These are phyloP conservation scores for Lecanosticta acicola DNA, from an alignment of 2,329 filamentous ascomycete genomes.

Conservation along the genomic window DNA sequence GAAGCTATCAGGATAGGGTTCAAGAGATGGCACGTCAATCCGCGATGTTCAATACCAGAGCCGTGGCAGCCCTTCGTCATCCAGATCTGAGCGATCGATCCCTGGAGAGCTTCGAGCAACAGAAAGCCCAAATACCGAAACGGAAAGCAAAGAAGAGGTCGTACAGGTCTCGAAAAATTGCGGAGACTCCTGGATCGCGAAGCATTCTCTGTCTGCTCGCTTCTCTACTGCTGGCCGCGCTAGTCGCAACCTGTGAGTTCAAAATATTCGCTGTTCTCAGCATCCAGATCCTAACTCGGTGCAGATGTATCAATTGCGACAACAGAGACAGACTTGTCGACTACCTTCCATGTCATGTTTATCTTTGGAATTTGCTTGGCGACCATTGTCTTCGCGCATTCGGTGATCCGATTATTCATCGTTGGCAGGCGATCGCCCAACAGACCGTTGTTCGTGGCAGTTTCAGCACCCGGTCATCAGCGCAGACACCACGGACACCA, in stretches of 20 bases:
- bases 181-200: slow-evolving; percentile 10
- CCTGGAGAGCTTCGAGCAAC: slow-evolving; percentile 24
- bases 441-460: slow-evolving; percentile 14
- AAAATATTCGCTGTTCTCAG: not conserved
- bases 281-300: slow-evolving; percentile 1
- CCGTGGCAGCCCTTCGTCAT: slow-evolving; percentile 26
- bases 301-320: slow-evolving; percentile 68
- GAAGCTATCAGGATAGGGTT: slow-evolving; percentile 16
- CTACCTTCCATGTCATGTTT: slow-evolving; percentile 73
- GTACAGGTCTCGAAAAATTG: slow-evolving; percentile 7
- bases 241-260: slow-evolving; percentile 32
- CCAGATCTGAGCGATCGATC: slow-evolving; percentile 28
- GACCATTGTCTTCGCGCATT: slow-evolving; percentile 75
- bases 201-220: slow-evolving; percentile 22
- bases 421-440: slow-evolving; percentile 8
- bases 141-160: slow-evolving; percentile 22
- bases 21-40: slow-evolving; percentile 25
- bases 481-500: slow-evolving; percentile 28
- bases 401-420: slow-evolving; percentile 67
- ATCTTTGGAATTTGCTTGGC: slow-evolving; percentile 70
- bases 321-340: slow-evolving; percentile 56
- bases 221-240: slow-evolving; percentile 24
- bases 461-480: slow-evolving; percentile 14
- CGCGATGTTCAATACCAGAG: slow-evolving; percentile 25
- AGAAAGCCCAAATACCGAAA: slow-evolving; percentile 21